Conservation (phyloP, 805 yeast species). For the Scheffersomyces stipitis region DNA sequence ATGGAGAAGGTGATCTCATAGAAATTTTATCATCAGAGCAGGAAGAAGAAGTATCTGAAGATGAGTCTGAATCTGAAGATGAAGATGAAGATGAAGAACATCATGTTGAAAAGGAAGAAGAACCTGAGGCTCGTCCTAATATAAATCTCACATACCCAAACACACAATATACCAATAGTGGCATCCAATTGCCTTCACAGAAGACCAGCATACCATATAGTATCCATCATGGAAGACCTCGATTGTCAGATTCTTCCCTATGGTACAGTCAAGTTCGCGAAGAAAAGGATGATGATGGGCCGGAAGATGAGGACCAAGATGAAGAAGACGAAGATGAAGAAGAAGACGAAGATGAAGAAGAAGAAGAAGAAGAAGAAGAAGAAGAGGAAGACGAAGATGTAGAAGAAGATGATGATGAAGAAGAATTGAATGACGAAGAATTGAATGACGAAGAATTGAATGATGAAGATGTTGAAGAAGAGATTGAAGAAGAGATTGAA, state of each 20-base stretch:
- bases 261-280: constrained; percentile 1
- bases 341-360: neutral
- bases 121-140: neutral
- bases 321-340: neutral
- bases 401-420: neutral
- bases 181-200: neutral
- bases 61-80: too few species aligned
- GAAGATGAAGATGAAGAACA: neutral
- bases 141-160: neutral
- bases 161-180: neutral
- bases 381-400: constrained; percentile 3
- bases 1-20: neutral
- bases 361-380: constrained; percentile 4
- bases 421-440: too few species aligned
- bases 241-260: constrained; percentile 4
- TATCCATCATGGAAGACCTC: constrained; percentile 6
- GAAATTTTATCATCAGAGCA: constrained; percentile 2
- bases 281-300: constrained; percentile 1
- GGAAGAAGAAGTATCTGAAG: constrained; percentile 3
- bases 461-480: constrained; percentile 1
- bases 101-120: constrained; percentile 3
- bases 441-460: neutral
- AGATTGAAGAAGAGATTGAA: neutral
- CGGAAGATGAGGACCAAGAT: neutral
- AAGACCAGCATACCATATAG: neutral